Conservation (phyloP, 192 early-diverging fungal species). For the Phycomyces nitens region DNA sequence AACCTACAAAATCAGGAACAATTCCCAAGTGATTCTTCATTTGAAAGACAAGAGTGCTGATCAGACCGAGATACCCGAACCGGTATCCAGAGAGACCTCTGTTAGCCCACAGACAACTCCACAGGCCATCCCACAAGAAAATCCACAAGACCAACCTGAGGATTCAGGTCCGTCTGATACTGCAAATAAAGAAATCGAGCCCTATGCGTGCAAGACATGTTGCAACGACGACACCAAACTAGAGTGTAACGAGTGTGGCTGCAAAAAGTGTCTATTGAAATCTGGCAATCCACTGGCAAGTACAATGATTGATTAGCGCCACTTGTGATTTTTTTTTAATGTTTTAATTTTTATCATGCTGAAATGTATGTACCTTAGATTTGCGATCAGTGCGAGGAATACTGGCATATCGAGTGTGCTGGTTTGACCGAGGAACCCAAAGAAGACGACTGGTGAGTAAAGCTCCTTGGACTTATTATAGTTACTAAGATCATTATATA, state of each 20-base stretch:
- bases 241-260: slow-evolving; percentile 50
- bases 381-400: slow-evolving; percentile 58
- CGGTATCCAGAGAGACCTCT: too few relatives aligned
- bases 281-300: slow-evolving; percentile 49
- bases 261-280: slow-evolving; percentile 47
- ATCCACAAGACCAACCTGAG: background rate
- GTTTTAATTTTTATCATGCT: too few relatives aligned
- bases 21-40: slow-evolving; percentile 1
- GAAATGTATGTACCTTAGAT: slow-evolving; percentile 2
- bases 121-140: background rate
- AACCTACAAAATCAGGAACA: background rate
- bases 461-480: background rate
- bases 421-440: slow-evolving; percentile 39
- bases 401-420: slow-evolving; percentile 51
- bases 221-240: slow-evolving; percentile 6
- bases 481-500: slow-evolving; percentile 3
- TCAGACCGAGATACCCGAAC: too few relatives aligned
- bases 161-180: background rate
- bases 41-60: background rate
- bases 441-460: slow-evolving; percentile 40
- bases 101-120: background rate
- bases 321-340: too few relatives aligned
- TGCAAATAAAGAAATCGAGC: background rate
- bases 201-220: slow-evolving; percentile 4
- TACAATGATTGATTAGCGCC: too few relatives aligned